Conservation (phyloP, 2,329 filamentous ascomycete genomes). For the Malbranchea zuffiana region DNA sequence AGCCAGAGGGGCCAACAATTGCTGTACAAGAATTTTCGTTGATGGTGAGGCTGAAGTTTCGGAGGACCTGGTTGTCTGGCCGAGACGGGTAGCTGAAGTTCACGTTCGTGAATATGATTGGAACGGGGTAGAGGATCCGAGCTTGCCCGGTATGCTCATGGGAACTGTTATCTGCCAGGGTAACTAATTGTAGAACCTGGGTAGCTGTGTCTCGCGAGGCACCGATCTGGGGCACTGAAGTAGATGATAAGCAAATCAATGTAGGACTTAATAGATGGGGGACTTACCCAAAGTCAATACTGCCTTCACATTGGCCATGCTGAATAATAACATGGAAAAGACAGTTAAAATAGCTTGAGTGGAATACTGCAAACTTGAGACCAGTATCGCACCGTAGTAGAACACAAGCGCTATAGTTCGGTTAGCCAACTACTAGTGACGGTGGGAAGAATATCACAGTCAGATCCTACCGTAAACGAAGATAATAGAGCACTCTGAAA, state of each 20-base stretch:
- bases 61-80: conserved; percentile 45
- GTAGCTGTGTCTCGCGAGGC: conserved; percentile 61
- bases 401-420: conserved; percentile 64
- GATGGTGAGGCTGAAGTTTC: conserved; percentile 56
- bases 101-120: conserved; percentile 52
- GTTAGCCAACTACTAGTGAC: too few relatives aligned
- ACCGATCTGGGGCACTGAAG: conserved; percentile 62
- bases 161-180: conserved; percentile 44
- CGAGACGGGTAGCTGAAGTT: conserved; percentile 61
- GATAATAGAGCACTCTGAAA: conserved; percentile 61
- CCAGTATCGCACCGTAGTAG: conserved; percentile 63
- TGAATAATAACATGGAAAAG: conserved; percentile 73
- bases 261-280: neutral
- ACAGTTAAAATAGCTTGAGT: conserved; percentile 58
- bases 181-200: conserved; percentile 59
- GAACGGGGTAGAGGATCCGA: conserved; percentile 31
- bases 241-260: neutral
- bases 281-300: conserved; percentile 52
- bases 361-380: conserved; percentile 40
- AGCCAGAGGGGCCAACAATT: conserved; percentile 73
- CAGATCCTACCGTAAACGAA: conserved; percentile 48
- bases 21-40: conserved; percentile 55
- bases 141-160: conserved; percentile 48
- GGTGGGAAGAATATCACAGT: neutral
- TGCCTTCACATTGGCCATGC: conserved; percentile 59